These are phyloP conservation scores for Annulohypoxylon nitens DNA, from an alignment of 495 filamentous ascomycete genomes.

Conservation along the genomic window DNA sequence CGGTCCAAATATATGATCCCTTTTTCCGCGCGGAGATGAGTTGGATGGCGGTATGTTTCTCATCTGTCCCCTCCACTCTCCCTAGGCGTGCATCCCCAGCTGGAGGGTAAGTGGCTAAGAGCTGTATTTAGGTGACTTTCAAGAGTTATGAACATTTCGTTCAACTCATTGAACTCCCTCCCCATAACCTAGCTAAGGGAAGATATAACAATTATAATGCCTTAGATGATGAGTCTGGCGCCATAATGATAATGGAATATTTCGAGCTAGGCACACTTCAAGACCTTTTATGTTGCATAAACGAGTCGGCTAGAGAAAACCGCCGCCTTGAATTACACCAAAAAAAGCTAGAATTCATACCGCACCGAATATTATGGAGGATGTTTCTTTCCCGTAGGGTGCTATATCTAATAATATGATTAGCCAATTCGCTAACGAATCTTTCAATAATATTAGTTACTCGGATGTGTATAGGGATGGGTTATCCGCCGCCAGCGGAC, in stretches of 20 bases:
- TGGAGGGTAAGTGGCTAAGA: neutral
- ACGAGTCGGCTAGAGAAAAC: slow-evolving; percentile 26
- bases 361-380: slow-evolving; percentile 33
- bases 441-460: slow-evolving; percentile 19
- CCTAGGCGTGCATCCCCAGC: neutral
- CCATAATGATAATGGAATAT: slow-evolving; percentile 38
- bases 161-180: slow-evolving; percentile 9
- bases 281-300: slow-evolving; percentile 33
- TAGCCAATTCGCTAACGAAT: slow-evolving; percentile 3
- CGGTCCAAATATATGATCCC: slow-evolving; percentile 7
- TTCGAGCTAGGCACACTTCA: slow-evolving; percentile 27
- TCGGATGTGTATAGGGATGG: slow-evolving; percentile 40
- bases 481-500: slow-evolving; percentile 26
- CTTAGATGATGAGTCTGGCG: neutral
- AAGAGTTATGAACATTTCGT: slow-evolving; percentile 28
- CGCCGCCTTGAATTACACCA: neutral
- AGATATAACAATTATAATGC: slow-evolving; percentile 18
- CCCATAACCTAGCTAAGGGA: neutral
- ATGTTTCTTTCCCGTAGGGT: slow-evolving; percentile 37
- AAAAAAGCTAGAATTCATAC: slow-evolving; percentile 38
- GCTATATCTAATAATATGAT: neutral
- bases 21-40: slow-evolving; percentile 22
- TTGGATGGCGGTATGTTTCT: slow-evolving; percentile 25
- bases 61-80: neutral
- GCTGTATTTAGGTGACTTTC: slow-evolving; percentile 19